Conservation (phyloP, 768 basidiomycete genomes). For the Gyrodon lividus region DNA sequence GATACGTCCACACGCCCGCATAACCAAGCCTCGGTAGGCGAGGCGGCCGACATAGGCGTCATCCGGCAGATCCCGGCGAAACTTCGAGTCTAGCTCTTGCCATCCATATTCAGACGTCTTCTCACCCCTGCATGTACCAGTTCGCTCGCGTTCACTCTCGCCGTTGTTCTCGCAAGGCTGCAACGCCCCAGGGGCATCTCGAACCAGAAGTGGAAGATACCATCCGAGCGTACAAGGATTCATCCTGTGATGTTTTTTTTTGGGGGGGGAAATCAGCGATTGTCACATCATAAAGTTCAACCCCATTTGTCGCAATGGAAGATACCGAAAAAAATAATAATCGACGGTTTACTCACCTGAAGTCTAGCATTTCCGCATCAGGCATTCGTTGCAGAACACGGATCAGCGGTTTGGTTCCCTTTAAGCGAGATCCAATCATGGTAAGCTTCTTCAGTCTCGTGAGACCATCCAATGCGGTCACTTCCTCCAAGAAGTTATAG, state of each 20-base stretch:
- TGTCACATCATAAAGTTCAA: not conserved
- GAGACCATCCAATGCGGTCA: conserved; percentile 66
- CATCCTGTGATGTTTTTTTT: conserved; percentile 70
- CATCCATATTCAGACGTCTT: conserved; percentile 44
- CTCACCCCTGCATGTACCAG: conserved; percentile 29
- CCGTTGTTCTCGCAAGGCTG: conserved; percentile 52
- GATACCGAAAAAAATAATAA: conserved; percentile 8
- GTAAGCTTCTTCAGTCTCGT: conserved; percentile 78
- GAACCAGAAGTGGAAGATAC: conserved; percentile 86
- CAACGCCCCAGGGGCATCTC: conserved; percentile 63
- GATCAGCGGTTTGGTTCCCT: conserved; percentile 72
- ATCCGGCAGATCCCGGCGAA: conserved; percentile 89
- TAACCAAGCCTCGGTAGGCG: conserved; percentile 86
- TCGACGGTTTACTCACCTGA: conserved; percentile 58
- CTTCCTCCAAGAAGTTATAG: conserved; percentile 91
- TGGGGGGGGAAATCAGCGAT: conserved; percentile 4
- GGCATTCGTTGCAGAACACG: conserved; percentile 66
- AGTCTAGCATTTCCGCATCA: conserved; percentile 86
- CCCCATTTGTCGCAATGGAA: too few species aligned
- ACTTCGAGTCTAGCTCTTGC: conserved; percentile 79
- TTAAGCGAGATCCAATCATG: conserved; percentile 81
- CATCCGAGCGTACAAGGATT: conserved; percentile 96
- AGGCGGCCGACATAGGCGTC: conserved; percentile 82
- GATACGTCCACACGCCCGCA: conserved; percentile 68
- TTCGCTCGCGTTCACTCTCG: conserved; percentile 24